Evolutionary conservation across 345 rosid genomes (phyloP).

Genomic region (Moricandia arvensis): DNA sequence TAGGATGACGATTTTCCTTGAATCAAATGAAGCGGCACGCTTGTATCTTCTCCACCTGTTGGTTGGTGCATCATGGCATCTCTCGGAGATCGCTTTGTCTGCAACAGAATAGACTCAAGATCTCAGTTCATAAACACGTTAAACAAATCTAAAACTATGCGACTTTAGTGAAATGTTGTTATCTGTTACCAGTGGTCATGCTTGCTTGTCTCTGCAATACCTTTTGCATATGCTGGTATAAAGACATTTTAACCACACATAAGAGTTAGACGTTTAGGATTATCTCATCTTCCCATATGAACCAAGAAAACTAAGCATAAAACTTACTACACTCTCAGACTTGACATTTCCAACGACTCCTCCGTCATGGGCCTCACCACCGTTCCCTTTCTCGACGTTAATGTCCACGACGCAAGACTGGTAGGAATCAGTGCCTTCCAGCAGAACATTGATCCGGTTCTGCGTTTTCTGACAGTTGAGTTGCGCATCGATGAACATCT

Average conservation of each 20-base stretch:
- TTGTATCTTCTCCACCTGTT: constrained; percentile 91
- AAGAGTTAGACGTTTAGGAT: constrained; percentile 1
- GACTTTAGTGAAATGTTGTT: constrained; percentile 24
- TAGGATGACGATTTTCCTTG: constrained; percentile 75
- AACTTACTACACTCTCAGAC: constrained; percentile 44
- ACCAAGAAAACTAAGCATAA: background rate
- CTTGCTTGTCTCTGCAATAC: constrained; percentile 83
- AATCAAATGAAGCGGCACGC: constrained; percentile 81
- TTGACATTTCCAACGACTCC: constrained; percentile 46
- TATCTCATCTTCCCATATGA: constrained; percentile 3
- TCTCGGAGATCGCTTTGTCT: constrained; percentile 63
- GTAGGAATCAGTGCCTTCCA: constrained; percentile 54
- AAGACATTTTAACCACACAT: background rate
- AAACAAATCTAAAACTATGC: background rate
- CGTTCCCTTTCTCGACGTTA: constrained; percentile 56
- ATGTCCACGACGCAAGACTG: constrained; percentile 67
- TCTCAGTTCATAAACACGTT: background rate
- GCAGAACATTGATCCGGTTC: constrained; percentile 59
- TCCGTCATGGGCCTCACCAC: constrained; percentile 44
- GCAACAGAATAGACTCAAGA: constrained; percentile 10
- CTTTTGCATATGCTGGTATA: constrained; percentile 61
- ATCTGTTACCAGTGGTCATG: constrained; percentile 54
- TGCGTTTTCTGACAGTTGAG: constrained; percentile 47
- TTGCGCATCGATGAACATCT: constrained; percentile 51
- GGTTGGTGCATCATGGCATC: constrained; percentile 59